These are phyloP conservation scores for Neurospora sp. DNA, from an alignment of 495 filamentous ascomycete genomes.

Conservation along the genomic window DNA sequence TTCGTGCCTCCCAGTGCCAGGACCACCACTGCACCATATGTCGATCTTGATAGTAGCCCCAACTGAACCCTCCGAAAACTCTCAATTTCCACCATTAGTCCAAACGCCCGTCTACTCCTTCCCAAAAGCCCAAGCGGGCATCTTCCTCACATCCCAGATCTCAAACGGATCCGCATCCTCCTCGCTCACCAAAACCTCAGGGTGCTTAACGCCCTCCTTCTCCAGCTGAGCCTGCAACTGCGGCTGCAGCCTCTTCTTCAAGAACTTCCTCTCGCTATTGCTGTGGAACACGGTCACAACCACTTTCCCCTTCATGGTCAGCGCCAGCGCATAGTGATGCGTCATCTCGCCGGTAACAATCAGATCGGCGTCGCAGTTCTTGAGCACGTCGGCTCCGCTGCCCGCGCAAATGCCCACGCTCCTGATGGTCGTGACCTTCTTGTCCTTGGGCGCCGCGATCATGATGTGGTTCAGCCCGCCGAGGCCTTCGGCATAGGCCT, in stretches of 20 bases:
- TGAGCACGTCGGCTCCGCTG: slow-evolving; percentile 64
- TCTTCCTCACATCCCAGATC: slow-evolving; percentile 29
- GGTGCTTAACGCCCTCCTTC: slow-evolving; percentile 30
- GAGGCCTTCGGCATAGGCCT: slow-evolving; percentile 29
- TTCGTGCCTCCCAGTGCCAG: not conserved
- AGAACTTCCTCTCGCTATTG: slow-evolving; percentile 78
- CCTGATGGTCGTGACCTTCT: slow-evolving; percentile 7
- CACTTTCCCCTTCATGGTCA: slow-evolving; percentile 76
- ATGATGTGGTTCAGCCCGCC: slow-evolving; percentile 29
- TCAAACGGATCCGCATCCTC: slow-evolving; percentile 61
- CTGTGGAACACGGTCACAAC: slow-evolving; percentile 83
- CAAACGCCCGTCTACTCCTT: not conserved
- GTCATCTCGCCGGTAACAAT: slow-evolving; percentile 87
- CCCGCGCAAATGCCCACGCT: slow-evolving; percentile 68
- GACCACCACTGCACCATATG: not conserved
- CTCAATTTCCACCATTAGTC: not conserved
- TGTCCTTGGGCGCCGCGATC: slow-evolving; percentile 27
- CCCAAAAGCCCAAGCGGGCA: slow-evolving; percentile 8
- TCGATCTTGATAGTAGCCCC: not conserved
- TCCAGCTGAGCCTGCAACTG: slow-evolving; percentile 49
- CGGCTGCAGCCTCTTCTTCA: slow-evolving; percentile 57
- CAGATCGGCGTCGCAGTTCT: slow-evolving; percentile 59
- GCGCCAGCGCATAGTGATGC: slow-evolving; percentile 81
- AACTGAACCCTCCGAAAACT: not conserved
- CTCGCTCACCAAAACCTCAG: slow-evolving; percentile 64